Evolutionary conservation across 805 yeast genomes (phyloP).

Genomic region (Candida boleticola): DNA sequence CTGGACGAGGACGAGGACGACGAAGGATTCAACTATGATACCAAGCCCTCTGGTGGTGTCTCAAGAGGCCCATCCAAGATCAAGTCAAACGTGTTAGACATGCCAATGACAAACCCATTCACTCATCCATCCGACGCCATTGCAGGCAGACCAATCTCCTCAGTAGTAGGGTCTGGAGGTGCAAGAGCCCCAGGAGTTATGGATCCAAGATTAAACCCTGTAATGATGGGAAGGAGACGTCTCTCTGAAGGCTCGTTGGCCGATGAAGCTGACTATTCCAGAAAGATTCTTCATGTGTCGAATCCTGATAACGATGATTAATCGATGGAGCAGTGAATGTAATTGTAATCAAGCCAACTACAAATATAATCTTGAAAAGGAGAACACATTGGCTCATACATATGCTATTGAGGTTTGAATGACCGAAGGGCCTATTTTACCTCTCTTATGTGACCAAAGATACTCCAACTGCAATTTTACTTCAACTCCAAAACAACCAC

Average conservation of each 20-base stretch:
- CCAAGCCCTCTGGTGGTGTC: constrained; percentile 14
- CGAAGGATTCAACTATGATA: constrained; percentile 33
- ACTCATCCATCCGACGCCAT: constrained; percentile 50
- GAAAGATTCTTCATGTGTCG: constrained; percentile 81
- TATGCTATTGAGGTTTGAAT: not conserved
- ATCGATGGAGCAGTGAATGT: too few relatives aligned
- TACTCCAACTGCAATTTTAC: too few relatives aligned
- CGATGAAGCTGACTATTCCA: constrained; percentile 77
- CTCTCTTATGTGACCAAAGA: too few relatives aligned
- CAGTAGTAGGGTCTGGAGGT: constrained; percentile 22
- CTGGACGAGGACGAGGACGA: constrained; percentile 33
- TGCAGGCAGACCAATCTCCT: constrained; percentile 10
- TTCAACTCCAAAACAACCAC: too few relatives aligned
- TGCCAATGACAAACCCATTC: constrained; percentile 59
- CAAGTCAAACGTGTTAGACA: constrained; percentile 30
- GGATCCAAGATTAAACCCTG: constrained; percentile 71
- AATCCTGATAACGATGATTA: constrained; percentile 64
- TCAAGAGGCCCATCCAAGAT: constrained; percentile 18
- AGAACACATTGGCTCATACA: not conserved
- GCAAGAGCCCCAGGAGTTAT: constrained; percentile 19
- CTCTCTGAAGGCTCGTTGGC: constrained; percentile 84
- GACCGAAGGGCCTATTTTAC: too few relatives aligned
- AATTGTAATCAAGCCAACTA: too few relatives aligned
- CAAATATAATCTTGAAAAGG: not conserved
- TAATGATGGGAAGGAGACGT: constrained; percentile 79